Percentiles rank a stretch among this genome's conserved stretches.
These are phyloP conservation scores for Megacollybia marginata DNA, from an alignment of 768 basidiomycete species.

Conservation along the genomic window DNA sequence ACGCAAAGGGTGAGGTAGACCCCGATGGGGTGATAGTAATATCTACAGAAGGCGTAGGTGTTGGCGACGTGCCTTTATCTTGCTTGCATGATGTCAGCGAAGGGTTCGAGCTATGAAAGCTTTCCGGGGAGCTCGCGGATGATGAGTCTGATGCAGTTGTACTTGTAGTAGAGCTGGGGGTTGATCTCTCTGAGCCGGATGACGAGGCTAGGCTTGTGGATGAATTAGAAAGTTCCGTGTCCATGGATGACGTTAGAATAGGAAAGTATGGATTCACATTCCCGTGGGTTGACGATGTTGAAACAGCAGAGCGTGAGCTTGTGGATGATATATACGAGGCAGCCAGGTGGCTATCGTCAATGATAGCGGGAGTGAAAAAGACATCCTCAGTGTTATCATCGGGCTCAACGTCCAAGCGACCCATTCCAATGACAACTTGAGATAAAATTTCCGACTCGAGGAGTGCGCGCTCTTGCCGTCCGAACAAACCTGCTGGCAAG, in stretches of 20 bases:
- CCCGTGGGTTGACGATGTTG: not conserved
- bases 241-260: not conserved
- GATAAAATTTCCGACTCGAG: slow-evolving; percentile 78
- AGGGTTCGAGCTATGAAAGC: too few species aligned
- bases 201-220: slow-evolving; percentile 1
- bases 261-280: slow-evolving; percentile 5
- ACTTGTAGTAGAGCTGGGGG: slow-evolving; percentile 2
- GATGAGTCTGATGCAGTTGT: not conserved
- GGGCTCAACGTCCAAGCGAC: slow-evolving; percentile 45
- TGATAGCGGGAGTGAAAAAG: not conserved
- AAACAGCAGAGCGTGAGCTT: not conserved
- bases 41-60: too few species aligned
- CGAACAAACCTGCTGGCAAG: slow-evolving; percentile 40
- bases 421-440: slow-evolving; percentile 88
- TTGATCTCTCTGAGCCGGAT: slow-evolving; percentile 2
- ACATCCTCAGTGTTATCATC: slow-evolving; percentile 7
- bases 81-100: too few species aligned
- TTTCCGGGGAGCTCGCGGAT: not conserved
- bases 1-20: too few species aligned
- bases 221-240: not conserved
- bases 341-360: not conserved
- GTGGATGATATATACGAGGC: not conserved
- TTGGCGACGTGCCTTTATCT: too few species aligned
- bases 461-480: slow-evolving; percentile 45
- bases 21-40: too few species aligned